phyloP scores from a whole-genome alignment of 83 land plant genomes.

The Larix sibirica region DNA sequence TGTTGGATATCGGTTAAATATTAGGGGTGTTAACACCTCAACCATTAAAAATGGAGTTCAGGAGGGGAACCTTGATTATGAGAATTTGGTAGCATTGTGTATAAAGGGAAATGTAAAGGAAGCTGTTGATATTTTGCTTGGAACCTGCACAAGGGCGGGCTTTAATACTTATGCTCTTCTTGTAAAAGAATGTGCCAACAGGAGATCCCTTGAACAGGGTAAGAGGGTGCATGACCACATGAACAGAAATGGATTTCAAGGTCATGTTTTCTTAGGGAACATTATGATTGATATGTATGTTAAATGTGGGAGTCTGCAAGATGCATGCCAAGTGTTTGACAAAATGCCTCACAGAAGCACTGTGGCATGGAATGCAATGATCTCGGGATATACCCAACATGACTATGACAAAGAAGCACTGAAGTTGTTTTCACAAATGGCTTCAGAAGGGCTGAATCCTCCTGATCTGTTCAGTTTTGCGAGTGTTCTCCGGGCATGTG shows the following conservation, averaged over 20 bases:
- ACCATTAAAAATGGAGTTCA: too few species aligned
- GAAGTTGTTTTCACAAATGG: constrained; percentile 27
- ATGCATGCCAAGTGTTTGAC: constrained; percentile 26
- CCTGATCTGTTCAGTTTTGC: constrained; percentile 21
- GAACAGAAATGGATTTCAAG: constrained; percentile 7
- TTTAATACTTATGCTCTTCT: not conserved
- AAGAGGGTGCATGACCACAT: constrained; percentile 25
- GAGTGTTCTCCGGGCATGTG: constrained; percentile 60
- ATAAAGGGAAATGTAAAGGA: constrained; percentile 25
- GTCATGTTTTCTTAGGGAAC: constrained; percentile 18
- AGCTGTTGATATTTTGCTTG: constrained; percentile 17
- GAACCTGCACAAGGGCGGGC: not conserved
- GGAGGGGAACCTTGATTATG: not conserved
- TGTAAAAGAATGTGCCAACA: constrained; percentile 5
- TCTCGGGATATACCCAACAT: constrained; percentile 19
- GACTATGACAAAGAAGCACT: constrained; percentile 18
- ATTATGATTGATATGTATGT: constrained; percentile 18
- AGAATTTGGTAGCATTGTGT: constrained; percentile 5
- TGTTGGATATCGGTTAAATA: too few species aligned
- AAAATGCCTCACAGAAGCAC: constrained; percentile 19
- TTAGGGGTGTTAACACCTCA: too few species aligned
- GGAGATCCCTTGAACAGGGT: constrained; percentile 14
- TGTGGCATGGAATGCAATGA: constrained; percentile 30
- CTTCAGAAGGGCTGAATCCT: constrained; percentile 6
- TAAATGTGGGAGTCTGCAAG: constrained; percentile 18